Base-by-base conservation (phyloP, 106 monocot genomes). In the Dendrobium nobile region DNA sequence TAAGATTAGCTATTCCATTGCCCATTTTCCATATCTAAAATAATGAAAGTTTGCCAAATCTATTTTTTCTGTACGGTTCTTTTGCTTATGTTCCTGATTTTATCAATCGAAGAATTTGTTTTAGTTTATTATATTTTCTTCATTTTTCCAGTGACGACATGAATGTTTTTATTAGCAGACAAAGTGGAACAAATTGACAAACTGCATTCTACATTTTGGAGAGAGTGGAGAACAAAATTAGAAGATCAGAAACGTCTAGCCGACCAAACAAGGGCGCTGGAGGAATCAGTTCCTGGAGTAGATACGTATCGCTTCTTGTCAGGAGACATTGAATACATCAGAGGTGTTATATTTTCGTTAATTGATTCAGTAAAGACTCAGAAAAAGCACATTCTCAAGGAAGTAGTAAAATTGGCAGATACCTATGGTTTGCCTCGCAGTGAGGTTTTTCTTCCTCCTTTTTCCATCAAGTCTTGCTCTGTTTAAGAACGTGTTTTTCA, bases 291-390 rank as follows among this genome's bases (percentile, higher is more conserved):
- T 75, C 92, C 98, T 83, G 89, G 85, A 77, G 84, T 88, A 74
- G 91, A 95, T 59, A 48, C 87, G 79, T 40, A 89, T 10, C 92
- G 95, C 72, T 95, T 98, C 77, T 87, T 92, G 78, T 91, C 95
- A 47, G 88, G 95, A 72, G 95, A 98, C 65, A 81, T 70, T 26
- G 85, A 88, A 11, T 98, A 92, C 82, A 91, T 94, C 43, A 92
- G 83, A 77, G 75, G 26, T 80, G 80, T 56, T 75, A 58, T 98
- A 77, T 89, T 89, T 64, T 86, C 88, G 56, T 89, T 92, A 58
- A 67, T 98, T 88, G 94, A 98, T 79, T 87, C 90, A 22, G 86
- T 92, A 40, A 95, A 95, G 85, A 48, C 85, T 47, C 91, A 98
- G 87, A 98, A 92, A 81, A 92, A 82, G 56, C 83, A 91, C 79